Percentiles rank a stretch among this genome's conserved stretches.
Conservation (phyloP, 805 yeast species). For the Ogataea dorogensis region DNA sequence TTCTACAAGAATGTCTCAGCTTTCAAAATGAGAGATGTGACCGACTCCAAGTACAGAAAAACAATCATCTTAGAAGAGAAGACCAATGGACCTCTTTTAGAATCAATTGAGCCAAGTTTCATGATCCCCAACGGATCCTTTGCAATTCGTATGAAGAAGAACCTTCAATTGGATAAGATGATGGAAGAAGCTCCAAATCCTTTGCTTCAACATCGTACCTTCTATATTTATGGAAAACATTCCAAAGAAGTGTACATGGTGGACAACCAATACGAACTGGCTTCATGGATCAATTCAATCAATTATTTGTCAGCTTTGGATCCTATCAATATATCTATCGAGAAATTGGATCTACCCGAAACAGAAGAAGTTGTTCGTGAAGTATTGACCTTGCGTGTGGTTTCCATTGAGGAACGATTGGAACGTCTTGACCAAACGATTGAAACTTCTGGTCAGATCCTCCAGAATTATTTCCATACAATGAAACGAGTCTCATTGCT, state of each 20-base stretch:
- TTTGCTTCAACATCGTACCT: constrained; percentile 28
- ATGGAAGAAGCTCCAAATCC: constrained; percentile 16
- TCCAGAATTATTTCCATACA: constrained; percentile 37
- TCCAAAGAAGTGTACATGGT: constrained; percentile 44
- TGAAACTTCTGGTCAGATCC: constrained; percentile 34
- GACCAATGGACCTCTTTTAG: constrained; percentile 18
- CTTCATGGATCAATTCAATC: constrained; percentile 59
- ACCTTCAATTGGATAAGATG: constrained; percentile 25
- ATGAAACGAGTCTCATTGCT: constrained; percentile 42
- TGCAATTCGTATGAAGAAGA: constrained; percentile 30
- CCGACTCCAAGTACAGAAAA: constrained; percentile 16
- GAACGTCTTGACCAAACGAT: constrained; percentile 9
- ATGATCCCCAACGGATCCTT: constrained; percentile 26
- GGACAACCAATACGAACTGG: constrained; percentile 42
- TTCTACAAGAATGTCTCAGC: constrained; percentile 42
- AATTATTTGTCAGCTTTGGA: constrained; percentile 51
- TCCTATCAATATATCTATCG: constrained; percentile 29
- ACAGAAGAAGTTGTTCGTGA: constrained; percentile 19
- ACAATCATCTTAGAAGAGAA: constrained; percentile 32
- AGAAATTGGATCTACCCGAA: constrained; percentile 15
- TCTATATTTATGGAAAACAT: constrained; percentile 41
- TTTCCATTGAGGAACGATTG: constrained; percentile 12
- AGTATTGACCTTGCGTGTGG: constrained; percentile 17
- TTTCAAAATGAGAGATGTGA: constrained; percentile 32
- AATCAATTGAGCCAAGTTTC: constrained; percentile 27